Evolutionary conservation across 768 basidiomycete species (phyloP), one percentile per base, ranked within the genome.

Genomic region (Boletellus emodensis): DNA sequence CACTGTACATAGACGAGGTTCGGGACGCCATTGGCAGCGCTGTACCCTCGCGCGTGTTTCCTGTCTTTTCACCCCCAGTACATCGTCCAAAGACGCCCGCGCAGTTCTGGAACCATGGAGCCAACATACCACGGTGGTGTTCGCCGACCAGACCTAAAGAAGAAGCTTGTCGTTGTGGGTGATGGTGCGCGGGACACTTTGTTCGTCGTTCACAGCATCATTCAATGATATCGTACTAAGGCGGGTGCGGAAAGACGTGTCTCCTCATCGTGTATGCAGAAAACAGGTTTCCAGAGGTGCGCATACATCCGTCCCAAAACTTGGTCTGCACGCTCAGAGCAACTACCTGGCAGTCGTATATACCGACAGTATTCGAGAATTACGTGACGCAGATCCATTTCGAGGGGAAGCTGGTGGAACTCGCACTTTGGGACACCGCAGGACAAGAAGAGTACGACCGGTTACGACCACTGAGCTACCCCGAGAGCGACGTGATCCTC

Each of bases 391-490:
- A 88, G 56, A 87, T 94, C 34, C 75, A 82, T 43, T 91, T 87
- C 61, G 92, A 94, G 22, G 85, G 87, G 49, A 94, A 93, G 71
- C 75, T 89, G 17, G 84, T 99, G 54, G 92, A 96, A 63, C 80
- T 99, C 38, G 95, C 96, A n/a, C 77, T 99, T 15, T 99, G 95
- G 93, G 94, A 97, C 71, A 97, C 94, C 1, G 94, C 94, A 1
- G 94, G 94, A 24, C 94, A 96, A 68, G 94, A 97, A 71, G 94
- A 97, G 72, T 97, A 96, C 70, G 92, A 94, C 68, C 80, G 89
- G 55, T 78, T 94, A 49, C 79, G 90, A 57, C 89, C 90, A 17
- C 75, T 93, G 55, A 88, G 85, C 66, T 92, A 93, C 59, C 89
- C 90, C 17, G 90, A 93, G 68, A 87, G 84, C 75, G 81, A 91